These are phyloP conservation scores for Ophiostoma triangulosporum DNA, from an alignment of 2,329 filamentous ascomycete species.

Conservation along the genomic window DNA sequence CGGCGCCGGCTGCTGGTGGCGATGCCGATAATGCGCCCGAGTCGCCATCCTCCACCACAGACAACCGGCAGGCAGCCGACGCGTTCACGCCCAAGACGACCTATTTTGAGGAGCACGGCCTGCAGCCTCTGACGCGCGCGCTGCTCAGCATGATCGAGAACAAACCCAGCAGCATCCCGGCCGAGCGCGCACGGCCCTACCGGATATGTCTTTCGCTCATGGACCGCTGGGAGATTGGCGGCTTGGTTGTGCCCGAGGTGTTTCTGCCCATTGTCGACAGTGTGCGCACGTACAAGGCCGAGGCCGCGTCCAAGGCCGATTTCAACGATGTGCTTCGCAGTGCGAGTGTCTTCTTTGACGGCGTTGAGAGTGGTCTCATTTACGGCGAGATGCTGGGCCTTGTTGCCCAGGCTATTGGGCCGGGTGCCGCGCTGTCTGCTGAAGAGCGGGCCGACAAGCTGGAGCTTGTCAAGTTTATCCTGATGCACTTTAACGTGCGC, in stretches of 20 bases:
- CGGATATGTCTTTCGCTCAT: constrained; percentile 88
- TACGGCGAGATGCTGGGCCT: constrained; percentile 70
- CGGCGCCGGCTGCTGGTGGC: constrained; percentile 34
- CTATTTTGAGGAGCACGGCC: constrained; percentile 73
- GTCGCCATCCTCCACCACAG: constrained; percentile 25
- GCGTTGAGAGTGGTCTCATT: constrained; percentile 86
- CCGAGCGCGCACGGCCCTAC: constrained; percentile 71
- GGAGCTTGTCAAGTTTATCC: constrained; percentile 64
- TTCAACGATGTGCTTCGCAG: constrained; percentile 82
- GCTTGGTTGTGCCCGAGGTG: constrained; percentile 72
- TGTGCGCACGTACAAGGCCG: constrained; percentile 58
- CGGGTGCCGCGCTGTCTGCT: constrained; percentile 28
- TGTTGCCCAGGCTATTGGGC: constrained; percentile 44
- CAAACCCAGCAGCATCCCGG: constrained; percentile 25
- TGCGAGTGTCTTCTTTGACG: constrained; percentile 92
- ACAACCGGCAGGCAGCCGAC: constrained; percentile 15
- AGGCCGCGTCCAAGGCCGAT: constrained; percentile 50
- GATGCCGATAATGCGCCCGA: constrained; percentile 23
- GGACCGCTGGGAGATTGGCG: constrained; percentile 97
- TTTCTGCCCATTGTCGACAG: constrained; percentile 78
- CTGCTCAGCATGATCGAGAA: constrained; percentile 63
- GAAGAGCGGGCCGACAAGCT: constrained; percentile 49
- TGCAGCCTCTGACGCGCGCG: constrained; percentile 59
- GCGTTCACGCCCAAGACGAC: constrained; percentile 44
- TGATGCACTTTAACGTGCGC: constrained; percentile 78